phyloP scores from a whole-genome alignment of 352 stramenopile species.

The Globisporangium irregulare region DNA sequence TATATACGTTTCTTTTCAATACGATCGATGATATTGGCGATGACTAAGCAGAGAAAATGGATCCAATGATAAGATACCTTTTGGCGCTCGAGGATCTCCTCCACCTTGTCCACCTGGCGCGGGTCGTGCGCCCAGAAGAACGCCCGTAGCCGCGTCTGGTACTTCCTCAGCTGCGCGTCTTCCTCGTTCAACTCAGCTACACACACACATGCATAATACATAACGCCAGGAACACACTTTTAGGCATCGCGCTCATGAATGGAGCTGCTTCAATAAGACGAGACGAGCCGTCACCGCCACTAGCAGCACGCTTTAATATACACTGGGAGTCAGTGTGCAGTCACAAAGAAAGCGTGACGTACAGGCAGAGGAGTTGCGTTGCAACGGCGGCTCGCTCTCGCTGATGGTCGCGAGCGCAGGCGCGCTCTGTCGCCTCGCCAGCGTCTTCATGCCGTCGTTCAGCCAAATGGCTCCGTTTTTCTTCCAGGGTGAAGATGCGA shows the following conservation, averaged over 20 bases:
- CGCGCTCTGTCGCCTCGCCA: slow-evolving; percentile 18
- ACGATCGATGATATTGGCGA: not conserved
- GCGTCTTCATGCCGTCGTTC: not conserved
- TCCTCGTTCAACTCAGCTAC: slow-evolving; percentile 12
- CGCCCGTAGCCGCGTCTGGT: slow-evolving; percentile 40
- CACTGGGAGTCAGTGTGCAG: not conserved
- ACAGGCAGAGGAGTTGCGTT: slow-evolving; percentile 9
- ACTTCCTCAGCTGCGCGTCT: slow-evolving; percentile 19
- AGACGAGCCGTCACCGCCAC: not conserved
- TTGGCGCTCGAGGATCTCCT: slow-evolving; percentile 48
- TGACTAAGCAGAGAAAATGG: not conserved
- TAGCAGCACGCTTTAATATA: not conserved
- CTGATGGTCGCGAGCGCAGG: slow-evolving; percentile 15
- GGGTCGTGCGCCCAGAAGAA: slow-evolving; percentile 78
- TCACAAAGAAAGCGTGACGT: not conserved
- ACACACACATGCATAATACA: not conserved
- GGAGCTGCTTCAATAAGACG: not conserved
- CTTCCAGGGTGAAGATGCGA: not conserved
- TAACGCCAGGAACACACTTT: not conserved
- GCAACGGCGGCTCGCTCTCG: slow-evolving; percentile 7
- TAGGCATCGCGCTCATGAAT: not conserved
- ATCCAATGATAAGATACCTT: slow-evolving; percentile 18
- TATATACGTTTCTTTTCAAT: not conserved
- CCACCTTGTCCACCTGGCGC: slow-evolving; percentile 59
- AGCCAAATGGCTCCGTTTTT: not conserved